Conservation (phyloP, 306 rosid species). For the Delonix regia region DNA sequence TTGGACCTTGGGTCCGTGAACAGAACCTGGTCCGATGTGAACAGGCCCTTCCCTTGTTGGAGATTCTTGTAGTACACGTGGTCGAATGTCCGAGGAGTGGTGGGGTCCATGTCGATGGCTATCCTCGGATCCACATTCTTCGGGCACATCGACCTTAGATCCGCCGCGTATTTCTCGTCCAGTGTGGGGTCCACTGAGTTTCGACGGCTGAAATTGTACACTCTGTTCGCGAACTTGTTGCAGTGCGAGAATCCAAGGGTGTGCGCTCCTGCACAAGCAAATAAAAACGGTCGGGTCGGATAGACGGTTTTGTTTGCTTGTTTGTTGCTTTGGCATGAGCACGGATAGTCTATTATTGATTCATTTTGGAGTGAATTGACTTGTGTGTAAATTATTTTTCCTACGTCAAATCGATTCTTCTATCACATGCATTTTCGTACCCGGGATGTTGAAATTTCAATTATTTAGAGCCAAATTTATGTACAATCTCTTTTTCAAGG, state of each 20-base stretch:
- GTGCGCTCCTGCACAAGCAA: conserved; percentile 62
- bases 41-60: conserved; percentile 60
- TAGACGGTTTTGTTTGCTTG: too few relatives aligned
- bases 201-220: conserved; percentile 46
- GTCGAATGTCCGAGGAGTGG: conserved; percentile 64
- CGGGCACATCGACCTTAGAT: conserved; percentile 62
- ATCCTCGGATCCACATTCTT: conserved; percentile 57
- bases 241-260: conserved; percentile 86
- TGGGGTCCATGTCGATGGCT: conserved; percentile 89
- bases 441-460: too few relatives aligned
- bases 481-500: too few relatives aligned
- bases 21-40: conserved; percentile 71
- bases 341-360: too few relatives aligned
- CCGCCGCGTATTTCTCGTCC: conserved; percentile 42
- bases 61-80: conserved; percentile 66
- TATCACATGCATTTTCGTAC: too few relatives aligned
- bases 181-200: conserved; percentile 57
- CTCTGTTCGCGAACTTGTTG: conserved; percentile 50
- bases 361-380: too few relatives aligned
- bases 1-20: conserved; percentile 57
- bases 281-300: too few relatives aligned
- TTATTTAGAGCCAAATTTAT: too few relatives aligned
- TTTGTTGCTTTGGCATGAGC: too few relatives aligned
- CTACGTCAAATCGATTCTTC: too few relatives aligned
- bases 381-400: too few relatives aligned